Base-by-base conservation (phyloP, 2,329 filamentous ascomycete species). In the Penicillium hordei region DNA sequence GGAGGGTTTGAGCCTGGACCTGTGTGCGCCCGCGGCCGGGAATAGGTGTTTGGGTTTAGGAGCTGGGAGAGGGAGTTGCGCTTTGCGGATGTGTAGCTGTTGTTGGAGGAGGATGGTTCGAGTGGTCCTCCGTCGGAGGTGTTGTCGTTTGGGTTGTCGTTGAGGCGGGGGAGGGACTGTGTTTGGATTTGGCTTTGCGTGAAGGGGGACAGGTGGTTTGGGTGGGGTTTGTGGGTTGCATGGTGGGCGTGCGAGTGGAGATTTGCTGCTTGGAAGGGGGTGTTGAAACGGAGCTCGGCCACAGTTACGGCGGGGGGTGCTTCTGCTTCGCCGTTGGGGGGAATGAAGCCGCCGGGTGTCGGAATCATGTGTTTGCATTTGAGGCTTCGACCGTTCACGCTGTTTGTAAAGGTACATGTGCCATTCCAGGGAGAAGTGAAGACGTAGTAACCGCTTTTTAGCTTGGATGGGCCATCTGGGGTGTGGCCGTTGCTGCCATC, bases 391-490 rank as follows among this genome's bases (percentile, higher is more conserved):
- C 93, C 93, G 43, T 85, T 88, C 55, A 86, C 82, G 38, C 89
- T 89, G 0, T 92, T 94, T 17, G 85, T 81, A 74, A 97, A 97
- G 60, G 93, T 89, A 76, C 93, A 97, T 42, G 84, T 83, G 17
- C 91, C 90, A 60, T 91, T 87, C 93, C 93, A 97, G 0, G 92
- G 93, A 42, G 90, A 94, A 21, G 81, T 78, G 70, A 97, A 97
- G 1, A 86, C 83, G 74, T 95, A 96, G 19, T 82, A 68, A 31
- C 72, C 75, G 56, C 73, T 74, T 55, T 73, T 75, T 42, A 74
- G 62, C 56, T 70, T 75, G 29, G 69, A 46, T 33, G 19, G 42
- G 42, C 43, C 48, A 5, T 63, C 58, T 33, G 48, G 53, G 9
- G 27, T n/a, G 15, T 59, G 56, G 9, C 55, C 48, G 27, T 53